These are phyloP conservation scores for Cyclostephanos invisitatus DNA, from an alignment of 108 stramenopile genomes.

Conservation along the genomic window DNA sequence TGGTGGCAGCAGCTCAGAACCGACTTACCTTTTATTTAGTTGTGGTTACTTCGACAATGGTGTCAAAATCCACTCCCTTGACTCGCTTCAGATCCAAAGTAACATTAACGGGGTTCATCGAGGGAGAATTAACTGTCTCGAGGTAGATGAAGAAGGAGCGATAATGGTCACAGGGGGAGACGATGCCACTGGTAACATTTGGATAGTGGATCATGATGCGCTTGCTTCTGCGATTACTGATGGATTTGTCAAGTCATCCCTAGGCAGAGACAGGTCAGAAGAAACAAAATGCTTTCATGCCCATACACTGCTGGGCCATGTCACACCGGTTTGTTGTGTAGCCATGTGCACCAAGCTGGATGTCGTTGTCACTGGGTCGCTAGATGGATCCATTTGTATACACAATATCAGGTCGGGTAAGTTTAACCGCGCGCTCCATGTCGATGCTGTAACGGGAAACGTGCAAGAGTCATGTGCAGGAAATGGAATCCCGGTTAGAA, in stretches of 20 bases:
- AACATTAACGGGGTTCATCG: slow-evolving; percentile 67
- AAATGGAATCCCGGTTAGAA: slow-evolving; percentile 48
- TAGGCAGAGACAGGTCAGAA: slow-evolving; percentile 45
- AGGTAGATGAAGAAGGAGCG: slow-evolving; percentile 63
- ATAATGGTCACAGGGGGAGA: slow-evolving; percentile 75
- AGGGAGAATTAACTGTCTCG: slow-evolving; percentile 70
- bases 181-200: slow-evolving; percentile 79
- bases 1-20: slow-evolving; percentile 41
- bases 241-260: slow-evolving; percentile 69
- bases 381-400: slow-evolving; percentile 69
- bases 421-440: slow-evolving; percentile 65
- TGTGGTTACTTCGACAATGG: slow-evolving; percentile 79
- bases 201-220: slow-evolving; percentile 78
- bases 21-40: slow-evolving; percentile 60
- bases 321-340: slow-evolving; percentile 64
- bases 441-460: slow-evolving; percentile 30
- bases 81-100: slow-evolving; percentile 49
- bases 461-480: slow-evolving; percentile 42
- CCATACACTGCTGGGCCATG: slow-evolving; percentile 74
- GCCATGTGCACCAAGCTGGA: slow-evolving; percentile 69
- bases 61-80: slow-evolving; percentile 73
- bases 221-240: slow-evolving; percentile 69
- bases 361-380: slow-evolving; percentile 69
- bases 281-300: slow-evolving; percentile 61
- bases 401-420: slow-evolving; percentile 72